Evolutionary conservation across 2,329 filamentous ascomycete genomes (phyloP), one percentile per base, ranked within the genome.

Genomic region (Neofusicoccum parvum): DNA sequence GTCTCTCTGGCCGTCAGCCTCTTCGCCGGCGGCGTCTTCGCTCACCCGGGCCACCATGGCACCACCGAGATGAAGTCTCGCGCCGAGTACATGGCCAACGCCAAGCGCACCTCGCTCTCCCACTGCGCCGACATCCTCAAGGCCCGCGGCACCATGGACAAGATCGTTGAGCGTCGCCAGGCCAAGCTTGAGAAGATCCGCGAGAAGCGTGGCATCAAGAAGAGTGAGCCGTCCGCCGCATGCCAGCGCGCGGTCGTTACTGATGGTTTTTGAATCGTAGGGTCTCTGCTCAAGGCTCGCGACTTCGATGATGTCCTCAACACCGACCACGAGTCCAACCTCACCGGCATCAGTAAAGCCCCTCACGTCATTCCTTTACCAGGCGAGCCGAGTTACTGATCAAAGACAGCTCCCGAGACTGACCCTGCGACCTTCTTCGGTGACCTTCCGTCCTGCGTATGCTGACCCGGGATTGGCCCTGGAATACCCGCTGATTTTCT

Each of bases 101-200:
- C 63, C 15, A 58, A 59, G 43, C 51, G 43, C 32, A 58, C 51
- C 15, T 58, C 50, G 32, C 73, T 82, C 7, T 74, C 72, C 51
- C 69, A 77, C 59, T 83, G 81, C 65, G 74, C 78, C 12, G 77
- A 76, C 65, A 75, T 74, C 2, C 72, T 79, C 53, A 75, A 75
- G 60, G 73, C 77, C n/a, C 75, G 76, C 60, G 76, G 78, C 20
- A 74, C 81, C 43, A 76, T 80, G 69, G 68, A 73, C 58, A 75
- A 76, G 15, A 78, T 80, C 51, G 71, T 81, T 66, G 70, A 78
- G 66, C 79, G 81, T 45, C 79, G 81, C 59, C 76, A 74, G 37
- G 72, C 71, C 51, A 71, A 74, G 67, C 41, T 72, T 23, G 63
- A 65, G 15, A 15, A 12, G 10, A 45, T 59, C 41, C 63, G 63